Evolutionary conservation across 441 rosid species (phyloP).

Genomic region (Populus tomentosa): DNA sequence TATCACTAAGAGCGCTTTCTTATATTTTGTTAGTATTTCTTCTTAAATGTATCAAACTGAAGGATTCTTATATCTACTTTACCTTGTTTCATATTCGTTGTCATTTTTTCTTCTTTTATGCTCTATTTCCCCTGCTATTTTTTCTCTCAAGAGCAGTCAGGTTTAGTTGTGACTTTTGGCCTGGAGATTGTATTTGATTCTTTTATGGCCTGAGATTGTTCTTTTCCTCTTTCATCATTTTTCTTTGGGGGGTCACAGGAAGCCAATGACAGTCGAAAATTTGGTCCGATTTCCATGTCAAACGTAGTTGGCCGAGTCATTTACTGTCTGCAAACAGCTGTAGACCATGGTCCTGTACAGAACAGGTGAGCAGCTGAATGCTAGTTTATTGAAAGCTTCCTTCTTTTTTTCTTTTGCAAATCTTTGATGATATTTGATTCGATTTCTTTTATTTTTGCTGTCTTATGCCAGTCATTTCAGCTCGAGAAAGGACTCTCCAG

Average conservation of each 20-base stretch:
- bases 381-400: neutral
- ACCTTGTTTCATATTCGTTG: neutral
- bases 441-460: constrained; percentile 3
- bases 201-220: neutral
- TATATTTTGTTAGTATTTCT: neutral
- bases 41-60: neutral
- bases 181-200: neutral
- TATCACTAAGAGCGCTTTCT: neutral
- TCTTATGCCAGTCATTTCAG: constrained; percentile 44
- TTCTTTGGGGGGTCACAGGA: constrained; percentile 43
- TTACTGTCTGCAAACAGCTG: constrained; percentile 73
- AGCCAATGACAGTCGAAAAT: constrained; percentile 80
- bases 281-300: constrained; percentile 77
- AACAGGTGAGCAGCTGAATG: constrained; percentile 57
- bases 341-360: constrained; percentile 87
- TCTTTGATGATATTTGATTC: neutral
- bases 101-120: neutral
- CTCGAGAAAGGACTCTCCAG: constrained; percentile 64
- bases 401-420: neutral
- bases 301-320: constrained; percentile 81
- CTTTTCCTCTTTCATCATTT: neutral
- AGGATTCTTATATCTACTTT: neutral
- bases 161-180: neutral
- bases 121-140: neutral
- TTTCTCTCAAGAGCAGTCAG: neutral